These are phyloP conservation scores for Hibiscus mutabilis DNA, from an alignment of 345 rosid species.

Conservation along the genomic window DNA sequence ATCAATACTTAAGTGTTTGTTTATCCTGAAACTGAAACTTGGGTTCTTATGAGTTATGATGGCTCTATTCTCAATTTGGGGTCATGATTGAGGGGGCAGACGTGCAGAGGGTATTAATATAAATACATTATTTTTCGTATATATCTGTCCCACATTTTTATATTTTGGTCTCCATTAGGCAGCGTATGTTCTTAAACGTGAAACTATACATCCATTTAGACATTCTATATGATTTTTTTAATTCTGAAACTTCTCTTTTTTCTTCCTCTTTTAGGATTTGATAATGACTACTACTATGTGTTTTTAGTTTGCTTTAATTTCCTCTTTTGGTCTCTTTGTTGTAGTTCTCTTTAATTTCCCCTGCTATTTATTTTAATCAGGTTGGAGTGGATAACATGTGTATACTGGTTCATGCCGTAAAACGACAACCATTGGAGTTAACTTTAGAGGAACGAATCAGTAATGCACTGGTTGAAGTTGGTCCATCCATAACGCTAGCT, in stretches of 20 bases:
- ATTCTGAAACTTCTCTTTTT: not conserved
- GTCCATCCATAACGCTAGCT: conserved; percentile 94
- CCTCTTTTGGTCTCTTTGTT: not conserved
- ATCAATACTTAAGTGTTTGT: not conserved
- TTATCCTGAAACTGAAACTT: not conserved
- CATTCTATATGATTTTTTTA: not conserved
- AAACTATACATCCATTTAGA: not conserved
- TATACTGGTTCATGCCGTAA: conserved; percentile 94
- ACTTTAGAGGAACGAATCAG: conserved; percentile 79
- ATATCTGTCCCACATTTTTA: not conserved
- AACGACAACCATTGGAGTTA: conserved; percentile 63
- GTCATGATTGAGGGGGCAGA: not conserved
- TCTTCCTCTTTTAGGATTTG: not conserved
- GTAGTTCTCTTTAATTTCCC: not conserved
- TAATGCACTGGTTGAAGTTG: conserved; percentile 93
- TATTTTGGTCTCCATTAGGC: not conserved
- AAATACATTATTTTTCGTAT: not conserved
- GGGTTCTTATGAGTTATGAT: not conserved
- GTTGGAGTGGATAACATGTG: conserved; percentile 99
- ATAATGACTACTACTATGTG: not conserved
- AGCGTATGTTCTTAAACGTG: not conserved
- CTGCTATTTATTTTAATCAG: conserved; percentile 27
- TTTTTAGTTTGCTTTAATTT: not conserved
- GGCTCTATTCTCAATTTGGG: not conserved
- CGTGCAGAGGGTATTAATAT: too few species aligned